Base-by-base conservation (phyloP, 768 basidiomycete genomes). In the Pisolithus microcarpus region DNA sequence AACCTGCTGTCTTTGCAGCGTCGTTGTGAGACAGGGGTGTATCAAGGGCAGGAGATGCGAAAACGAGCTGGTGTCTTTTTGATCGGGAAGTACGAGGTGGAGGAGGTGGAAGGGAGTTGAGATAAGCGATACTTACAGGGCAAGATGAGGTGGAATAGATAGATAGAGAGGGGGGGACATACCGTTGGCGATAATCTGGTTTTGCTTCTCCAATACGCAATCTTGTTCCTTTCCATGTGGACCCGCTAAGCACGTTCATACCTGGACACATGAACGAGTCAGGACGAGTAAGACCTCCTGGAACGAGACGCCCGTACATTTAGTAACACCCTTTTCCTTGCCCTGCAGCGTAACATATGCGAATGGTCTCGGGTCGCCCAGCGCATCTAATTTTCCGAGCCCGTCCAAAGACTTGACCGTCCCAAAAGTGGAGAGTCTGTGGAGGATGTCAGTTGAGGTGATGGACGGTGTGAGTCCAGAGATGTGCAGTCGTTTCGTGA, bases 211-310 rank as follows among this genome's bases (percentile, higher is more conserved):
- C 87, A 36, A 92, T 78, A n/a, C 88, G 78, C 30, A 92, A 69
- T 57, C 86, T 91, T 19, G 88, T 71, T n/a, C 91, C 91, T 69
- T 90, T 91, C 87, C 88, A 93, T 1, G 80, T 87, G 6, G 85
- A 80, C 31, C 91, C 90, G 53, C 84, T 90, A 24, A 92, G 74
- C 2, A 80, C 64, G 61, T 81, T 90, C 64, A 87, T 72, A 65
- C 87, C 87, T 90, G 40, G 44, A 2, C 16, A 24, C 24, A 50
- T 48, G 40, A 43, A 21, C 37, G 24, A 48, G 47, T 13, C 43
- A 39, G 9, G 23, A 2, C n/a, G 36, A 28, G 18, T 24, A 7
- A 34, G 16, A 15, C 16, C 28, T 24, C 9, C 46, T 23, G 21
- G 50, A 16, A 18, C 24, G 10, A 40, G n/a, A 11, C 54, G 10